Evolutionary conservation across 331 rosid genomes (phyloP).

Genomic region (Arachis monticola): DNA sequence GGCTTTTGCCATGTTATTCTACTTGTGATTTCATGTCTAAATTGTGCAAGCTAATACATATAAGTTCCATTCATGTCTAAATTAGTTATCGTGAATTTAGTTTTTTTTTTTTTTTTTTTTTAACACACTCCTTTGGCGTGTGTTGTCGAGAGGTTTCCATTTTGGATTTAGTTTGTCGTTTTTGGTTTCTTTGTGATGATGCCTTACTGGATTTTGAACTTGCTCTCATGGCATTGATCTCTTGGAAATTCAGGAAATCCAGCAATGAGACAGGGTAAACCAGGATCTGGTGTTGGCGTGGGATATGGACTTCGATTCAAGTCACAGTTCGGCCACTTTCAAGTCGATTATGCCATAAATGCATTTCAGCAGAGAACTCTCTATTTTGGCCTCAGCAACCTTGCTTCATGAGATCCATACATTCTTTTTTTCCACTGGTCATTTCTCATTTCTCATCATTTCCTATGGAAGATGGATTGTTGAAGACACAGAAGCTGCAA

Average conservation of each 20-base stretch:
- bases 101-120: conserved; percentile 21
- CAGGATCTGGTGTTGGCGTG: conserved; percentile 81
- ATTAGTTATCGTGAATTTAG: not conserved
- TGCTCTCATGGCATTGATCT: conserved; percentile 36
- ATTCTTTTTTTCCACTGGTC: conserved; percentile 30
- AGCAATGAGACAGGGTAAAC: conserved; percentile 84
- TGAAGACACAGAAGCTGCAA: conserved; percentile 33
- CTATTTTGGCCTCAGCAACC: conserved; percentile 81
- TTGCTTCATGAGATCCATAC: conserved; percentile 55
- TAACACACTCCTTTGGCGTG: not conserved
- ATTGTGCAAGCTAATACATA: conserved; percentile 17
- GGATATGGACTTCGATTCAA: conserved; percentile 84
- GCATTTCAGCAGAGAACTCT: conserved; percentile 73
- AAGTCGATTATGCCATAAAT: conserved; percentile 78
- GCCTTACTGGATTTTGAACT: conserved; percentile 1
- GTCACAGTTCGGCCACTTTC: conserved; percentile 83
- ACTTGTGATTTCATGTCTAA: not conserved
- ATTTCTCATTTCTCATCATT: conserved; percentile 16
- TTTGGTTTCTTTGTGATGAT: no score
- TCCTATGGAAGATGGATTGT: conserved; percentile 33
- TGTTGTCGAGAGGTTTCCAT: conserved; percentile 5
- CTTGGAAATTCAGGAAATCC: conserved; percentile 77
- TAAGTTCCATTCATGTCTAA: conserved; percentile 7
- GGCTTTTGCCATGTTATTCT: conserved; percentile 4
- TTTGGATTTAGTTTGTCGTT: not conserved